A percentile compares a stretch with the other conserved stretches of the same genome.
Conservation (phyloP, 2,329 filamentous ascomycete species). For the Cytospora chrysosperma region DNA sequence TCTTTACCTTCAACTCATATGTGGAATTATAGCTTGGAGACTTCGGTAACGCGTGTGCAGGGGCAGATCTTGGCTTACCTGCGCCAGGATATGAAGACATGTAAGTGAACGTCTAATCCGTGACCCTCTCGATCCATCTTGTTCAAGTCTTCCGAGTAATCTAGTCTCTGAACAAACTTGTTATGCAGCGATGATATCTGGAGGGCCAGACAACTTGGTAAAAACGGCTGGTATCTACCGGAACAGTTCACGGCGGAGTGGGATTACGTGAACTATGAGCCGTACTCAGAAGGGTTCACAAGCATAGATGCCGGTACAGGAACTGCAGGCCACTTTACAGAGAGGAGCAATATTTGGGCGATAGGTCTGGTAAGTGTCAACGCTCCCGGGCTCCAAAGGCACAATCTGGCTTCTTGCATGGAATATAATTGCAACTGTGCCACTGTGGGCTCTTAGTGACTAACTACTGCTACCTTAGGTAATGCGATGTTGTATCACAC, state of each 20-base stretch:
- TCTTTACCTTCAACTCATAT: background rate
- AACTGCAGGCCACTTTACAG: background rate
- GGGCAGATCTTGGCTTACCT: background rate
- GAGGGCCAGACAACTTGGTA: background rate
- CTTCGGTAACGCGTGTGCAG: background rate
- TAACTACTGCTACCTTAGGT: background rate
- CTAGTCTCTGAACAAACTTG: background rate
- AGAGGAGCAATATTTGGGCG: constrained; percentile 12
- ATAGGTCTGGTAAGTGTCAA: background rate
- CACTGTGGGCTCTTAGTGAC: too few species aligned
- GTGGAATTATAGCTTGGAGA: background rate
- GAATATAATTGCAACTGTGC: too few species aligned
- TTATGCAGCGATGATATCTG: background rate
- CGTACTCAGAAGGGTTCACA: constrained; percentile 11
- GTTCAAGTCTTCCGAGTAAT: too few species aligned
- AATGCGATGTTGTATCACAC: background rate
- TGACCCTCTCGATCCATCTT: background rate
- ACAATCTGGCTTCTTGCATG: too few species aligned
- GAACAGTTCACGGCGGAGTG: constrained; percentile 13
- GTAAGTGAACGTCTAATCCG: background rate
- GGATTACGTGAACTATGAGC: constrained; percentile 16
- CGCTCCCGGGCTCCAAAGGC: too few species aligned
- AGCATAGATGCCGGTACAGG: background rate
- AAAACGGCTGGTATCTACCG: background rate
- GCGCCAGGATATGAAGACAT: background rate